Conservation (phyloP, 768 basidiomycete genomes). For the Rhodocollybia butyracea region DNA sequence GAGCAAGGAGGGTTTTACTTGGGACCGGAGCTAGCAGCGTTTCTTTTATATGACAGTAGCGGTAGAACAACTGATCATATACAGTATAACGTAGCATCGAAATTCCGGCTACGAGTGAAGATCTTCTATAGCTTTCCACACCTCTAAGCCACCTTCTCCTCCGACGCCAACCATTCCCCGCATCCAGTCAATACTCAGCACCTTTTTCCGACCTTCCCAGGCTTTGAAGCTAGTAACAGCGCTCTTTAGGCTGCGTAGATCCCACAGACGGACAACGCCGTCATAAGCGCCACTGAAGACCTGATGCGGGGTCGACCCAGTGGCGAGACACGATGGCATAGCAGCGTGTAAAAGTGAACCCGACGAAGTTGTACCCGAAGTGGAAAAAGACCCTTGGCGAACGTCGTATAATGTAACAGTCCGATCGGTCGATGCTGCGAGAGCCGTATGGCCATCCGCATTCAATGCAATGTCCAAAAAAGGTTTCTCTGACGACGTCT, state of each 20-base stretch:
- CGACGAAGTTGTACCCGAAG: constrained; percentile 28
- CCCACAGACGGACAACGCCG: constrained; percentile 75
- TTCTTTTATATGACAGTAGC: too few relatives aligned
- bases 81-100: too few relatives aligned
- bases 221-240: constrained; percentile 63
- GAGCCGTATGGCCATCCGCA: constrained; percentile 37
- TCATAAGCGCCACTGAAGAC: constrained; percentile 76
- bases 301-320: constrained; percentile 39
- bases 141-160: constrained; percentile 62
- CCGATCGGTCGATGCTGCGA: constrained; percentile 73
- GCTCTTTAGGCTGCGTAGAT: constrained; percentile 63
- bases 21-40: not conserved
- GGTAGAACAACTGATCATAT: too few relatives aligned
- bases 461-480: constrained; percentile 63
- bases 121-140: constrained; percentile 55
- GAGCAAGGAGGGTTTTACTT: constrained; percentile 69
- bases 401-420: constrained; percentile 71
- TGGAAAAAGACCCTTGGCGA: constrained; percentile 36
- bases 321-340: constrained; percentile 61
- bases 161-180: constrained; percentile 54
- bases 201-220: constrained; percentile 55
- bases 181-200: constrained; percentile 58
- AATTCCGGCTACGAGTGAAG: not conserved
- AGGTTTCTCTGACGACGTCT: constrained; percentile 73
- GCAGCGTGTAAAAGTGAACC: constrained; percentile 57